Base-by-base conservation (phyloP, 495 filamentous ascomycete species). In the Penicillium riverlandense region DNA sequence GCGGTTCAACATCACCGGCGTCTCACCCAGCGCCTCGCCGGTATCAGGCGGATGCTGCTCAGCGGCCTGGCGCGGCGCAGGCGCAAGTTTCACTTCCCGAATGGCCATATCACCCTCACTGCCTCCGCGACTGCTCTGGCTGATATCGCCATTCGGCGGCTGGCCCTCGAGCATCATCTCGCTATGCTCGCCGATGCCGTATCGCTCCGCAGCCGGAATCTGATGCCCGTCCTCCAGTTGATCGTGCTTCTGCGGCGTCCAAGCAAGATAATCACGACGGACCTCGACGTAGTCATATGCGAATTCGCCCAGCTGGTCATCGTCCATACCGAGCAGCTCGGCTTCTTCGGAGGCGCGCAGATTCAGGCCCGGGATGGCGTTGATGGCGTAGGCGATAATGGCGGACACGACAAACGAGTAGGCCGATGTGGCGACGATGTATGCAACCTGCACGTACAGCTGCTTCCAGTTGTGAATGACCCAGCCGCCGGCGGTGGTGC, bases 231-330 rank as follows among this genome's bases (percentile, higher is more conserved):
- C 76, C 30, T 66, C 57, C 11, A 72, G 74, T 50, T 83, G 83
- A 30, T 85, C 81, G 32, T 67, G 59, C 63, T 86, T 86, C 44
- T 88, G 85, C 0, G 92, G 91, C 5, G 88, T 96, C 92, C 92
- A 98, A 37, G 92, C 92, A 11, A 96, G 79, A 72, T 96, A 98
- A 63, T 98, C 92, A 47, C 92, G 82, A 45, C 92, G 84, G 48
- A 98, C 92, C 74, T 98, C 92, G 53, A 98, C 92, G 64, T 98
- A 98, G 67, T 98, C 92, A 71, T 98, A 98, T 7, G 92, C 94
- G 59, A 98, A 98, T 66, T 98, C 92, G 59, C 92, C 92, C 30
- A 96, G 84, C 61, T 98, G 92, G 70, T 98, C 92, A 62, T 97
- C 94, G 54, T 98, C 92, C 90, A 97, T 96, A 44, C 92, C 92